A percentile compares a stretch with the other conserved stretches of the same genome.
Evolutionary conservation across 176 grass and related monocot genomes (phyloP).

Genomic region (Aegilops speltoides): DNA sequence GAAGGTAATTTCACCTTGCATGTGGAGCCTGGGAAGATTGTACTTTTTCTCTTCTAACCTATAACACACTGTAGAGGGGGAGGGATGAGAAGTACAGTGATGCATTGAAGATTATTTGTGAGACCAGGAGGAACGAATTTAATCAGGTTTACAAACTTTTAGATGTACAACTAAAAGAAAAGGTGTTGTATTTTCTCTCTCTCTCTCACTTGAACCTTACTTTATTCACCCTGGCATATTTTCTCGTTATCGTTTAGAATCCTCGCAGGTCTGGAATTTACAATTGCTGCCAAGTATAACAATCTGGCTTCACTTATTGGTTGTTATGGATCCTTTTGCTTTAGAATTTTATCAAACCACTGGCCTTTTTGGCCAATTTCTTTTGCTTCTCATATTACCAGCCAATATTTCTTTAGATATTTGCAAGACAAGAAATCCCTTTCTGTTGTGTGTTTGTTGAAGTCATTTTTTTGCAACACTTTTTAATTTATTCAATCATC

Average conservation of each 20-base stretch:
- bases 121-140: conserved; percentile 88
- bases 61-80: conserved; percentile 58
- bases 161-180: conserved; percentile 61
- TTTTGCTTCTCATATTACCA: neutral
- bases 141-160: conserved; percentile 74
- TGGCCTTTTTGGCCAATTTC: neutral
- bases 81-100: conserved; percentile 59
- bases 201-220: neutral
- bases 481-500: neutral
- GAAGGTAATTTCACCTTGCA: conserved; percentile 47
- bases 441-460: neutral
- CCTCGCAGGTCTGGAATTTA: neutral
- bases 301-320: neutral
- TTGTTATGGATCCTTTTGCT: neutral
- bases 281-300: neutral
- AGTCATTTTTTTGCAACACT: neutral
- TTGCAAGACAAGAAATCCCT: neutral
- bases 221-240: neutral
- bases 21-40: conserved; percentile 8
- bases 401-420: conserved; percentile 11
- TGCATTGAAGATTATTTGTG: conserved; percentile 94
- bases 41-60: neutral
- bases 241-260: neutral
- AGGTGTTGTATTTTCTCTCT: conserved; percentile 25
- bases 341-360: neutral